These are phyloP conservation scores for Debaryomyces hansenii DNA, from an alignment of 805 yeast species.

Conservation along the genomic window DNA sequence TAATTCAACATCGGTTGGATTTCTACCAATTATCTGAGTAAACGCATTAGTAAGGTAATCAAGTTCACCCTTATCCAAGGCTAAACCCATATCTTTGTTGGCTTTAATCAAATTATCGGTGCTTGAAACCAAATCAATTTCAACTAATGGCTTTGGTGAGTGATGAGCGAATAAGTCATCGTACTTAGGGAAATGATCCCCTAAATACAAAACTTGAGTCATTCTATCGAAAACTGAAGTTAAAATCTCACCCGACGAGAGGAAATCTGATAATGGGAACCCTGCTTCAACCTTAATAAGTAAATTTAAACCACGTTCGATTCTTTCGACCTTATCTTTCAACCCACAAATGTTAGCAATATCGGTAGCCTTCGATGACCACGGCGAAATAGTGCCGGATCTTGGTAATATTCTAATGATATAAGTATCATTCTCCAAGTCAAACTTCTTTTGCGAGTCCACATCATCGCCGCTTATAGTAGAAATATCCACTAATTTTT, in stretches of 20 bases:
- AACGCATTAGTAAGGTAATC: constrained; percentile 84
- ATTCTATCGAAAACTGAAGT: constrained; percentile 85
- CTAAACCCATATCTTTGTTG: constrained; percentile 83
- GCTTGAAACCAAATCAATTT: constrained; percentile 60
- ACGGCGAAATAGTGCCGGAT: constrained; percentile 95
- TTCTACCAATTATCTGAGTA: constrained; percentile 70
- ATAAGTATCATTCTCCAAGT: constrained; percentile 45
- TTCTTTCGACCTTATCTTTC: constrained; percentile 65
- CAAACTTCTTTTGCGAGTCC: constrained; percentile 5
- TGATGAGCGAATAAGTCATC: constrained; percentile 77
- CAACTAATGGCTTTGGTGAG: constrained; percentile 77
- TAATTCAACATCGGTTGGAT: constrained; percentile 96
- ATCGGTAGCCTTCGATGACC: constrained; percentile 99
- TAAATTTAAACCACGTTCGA: constrained; percentile 87
- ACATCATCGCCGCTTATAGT: constrained; percentile 25
- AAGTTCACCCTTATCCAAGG: constrained; percentile 93
- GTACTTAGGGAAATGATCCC: constrained; percentile 60
- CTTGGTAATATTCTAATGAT: constrained; percentile 83
- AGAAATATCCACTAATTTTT: constrained; percentile 35
- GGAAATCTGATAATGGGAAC: constrained; percentile 59
- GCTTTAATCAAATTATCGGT: constrained; percentile 68
- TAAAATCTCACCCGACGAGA: constrained; percentile 53
- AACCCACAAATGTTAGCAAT: constrained; percentile 88
- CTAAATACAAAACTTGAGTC: constrained; percentile 73
- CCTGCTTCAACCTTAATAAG: constrained; percentile 71